Evolutionary conservation across 2,329 filamentous ascomycete genomes (phyloP).

Genomic region (Boeremia lycopersici): DNA sequence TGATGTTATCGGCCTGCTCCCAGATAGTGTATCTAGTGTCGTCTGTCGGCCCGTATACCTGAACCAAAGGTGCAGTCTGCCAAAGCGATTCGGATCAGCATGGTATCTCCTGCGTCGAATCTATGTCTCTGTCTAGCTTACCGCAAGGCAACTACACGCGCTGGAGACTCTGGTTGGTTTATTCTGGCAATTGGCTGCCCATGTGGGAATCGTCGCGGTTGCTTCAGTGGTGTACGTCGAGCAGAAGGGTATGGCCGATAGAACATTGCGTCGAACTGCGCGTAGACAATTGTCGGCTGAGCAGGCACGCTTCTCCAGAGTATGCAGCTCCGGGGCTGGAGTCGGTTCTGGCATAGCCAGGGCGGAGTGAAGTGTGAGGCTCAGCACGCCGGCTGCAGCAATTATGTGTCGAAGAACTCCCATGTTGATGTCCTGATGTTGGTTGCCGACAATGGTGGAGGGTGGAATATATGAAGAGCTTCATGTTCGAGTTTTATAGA

Average conservation of each 20-base stretch:
- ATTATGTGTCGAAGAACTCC: background rate
- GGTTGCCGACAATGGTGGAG: too few species aligned
- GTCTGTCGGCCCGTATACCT: background rate
- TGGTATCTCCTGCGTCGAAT: background rate
- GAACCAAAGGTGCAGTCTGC: background rate
- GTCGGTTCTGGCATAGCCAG: background rate
- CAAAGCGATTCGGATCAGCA: background rate
- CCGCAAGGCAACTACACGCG: constrained; percentile 1
- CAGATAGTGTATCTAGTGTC: background rate
- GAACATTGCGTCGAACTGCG: background rate
- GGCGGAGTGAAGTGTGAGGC: background rate
- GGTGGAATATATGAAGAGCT: too few species aligned
- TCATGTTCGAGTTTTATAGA: background rate
- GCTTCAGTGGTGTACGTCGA: background rate
- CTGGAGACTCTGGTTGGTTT: background rate
- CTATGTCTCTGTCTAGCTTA: background rate
- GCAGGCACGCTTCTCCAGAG: background rate
- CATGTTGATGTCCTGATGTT: background rate
- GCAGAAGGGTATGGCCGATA: constrained; percentile 1
- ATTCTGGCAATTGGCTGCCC: constrained; percentile 4
- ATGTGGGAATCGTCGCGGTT: background rate
- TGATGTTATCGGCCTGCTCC: background rate
- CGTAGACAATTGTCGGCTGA: constrained; percentile 1
- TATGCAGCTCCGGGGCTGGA: background rate
- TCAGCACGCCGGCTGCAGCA: background rate